A percentile compares a stretch with the other conserved stretches of the same genome.
Conservation (phyloP, 108 stramenopile genomes). For the Cylindrotheca fusiformis region DNA sequence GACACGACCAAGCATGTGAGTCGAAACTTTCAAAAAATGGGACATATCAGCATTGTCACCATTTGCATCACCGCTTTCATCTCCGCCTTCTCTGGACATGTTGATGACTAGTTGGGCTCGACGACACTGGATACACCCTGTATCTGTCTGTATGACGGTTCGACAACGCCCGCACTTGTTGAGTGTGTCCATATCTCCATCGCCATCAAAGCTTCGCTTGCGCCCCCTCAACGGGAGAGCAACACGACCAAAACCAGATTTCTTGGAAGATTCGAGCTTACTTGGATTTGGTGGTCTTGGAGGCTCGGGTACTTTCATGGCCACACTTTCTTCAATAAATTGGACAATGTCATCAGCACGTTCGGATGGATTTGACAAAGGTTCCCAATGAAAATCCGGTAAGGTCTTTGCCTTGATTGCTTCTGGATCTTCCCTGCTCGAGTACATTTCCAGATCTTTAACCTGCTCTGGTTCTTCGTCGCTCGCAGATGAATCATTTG, state of each 20-base stretch:
- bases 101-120: constrained; percentile 62
- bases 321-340: constrained; percentile 66
- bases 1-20: constrained; percentile 60
- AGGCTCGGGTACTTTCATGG: constrained; percentile 56
- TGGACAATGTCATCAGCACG: constrained; percentile 63
- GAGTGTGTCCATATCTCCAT: constrained; percentile 10
- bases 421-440: constrained; percentile 15
- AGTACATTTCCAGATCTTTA: constrained; percentile 23
- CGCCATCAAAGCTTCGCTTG: constrained; percentile 29
- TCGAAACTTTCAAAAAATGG: constrained; percentile 44
- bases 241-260: constrained; percentile 10
- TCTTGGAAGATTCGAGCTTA: background rate
- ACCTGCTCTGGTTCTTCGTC: constrained; percentile 14
- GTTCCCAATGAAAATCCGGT: constrained; percentile 26
- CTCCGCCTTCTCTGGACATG: constrained; percentile 41
- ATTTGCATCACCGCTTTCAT: constrained; percentile 8
- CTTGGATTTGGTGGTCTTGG: constrained; percentile 16
- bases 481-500: constrained; percentile 7
- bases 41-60: constrained; percentile 13
- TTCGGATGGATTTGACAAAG: constrained; percentile 48
- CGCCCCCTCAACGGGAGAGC: constrained; percentile 34
- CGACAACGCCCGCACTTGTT: constrained; percentile 70
- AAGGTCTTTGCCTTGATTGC: constrained; percentile 17
- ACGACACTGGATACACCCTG: constrained; percentile 68
- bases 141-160: constrained; percentile 42